Evolutionary conservation across 305 asterid species (phyloP).

Genomic region (Striga hermonthica): DNA sequence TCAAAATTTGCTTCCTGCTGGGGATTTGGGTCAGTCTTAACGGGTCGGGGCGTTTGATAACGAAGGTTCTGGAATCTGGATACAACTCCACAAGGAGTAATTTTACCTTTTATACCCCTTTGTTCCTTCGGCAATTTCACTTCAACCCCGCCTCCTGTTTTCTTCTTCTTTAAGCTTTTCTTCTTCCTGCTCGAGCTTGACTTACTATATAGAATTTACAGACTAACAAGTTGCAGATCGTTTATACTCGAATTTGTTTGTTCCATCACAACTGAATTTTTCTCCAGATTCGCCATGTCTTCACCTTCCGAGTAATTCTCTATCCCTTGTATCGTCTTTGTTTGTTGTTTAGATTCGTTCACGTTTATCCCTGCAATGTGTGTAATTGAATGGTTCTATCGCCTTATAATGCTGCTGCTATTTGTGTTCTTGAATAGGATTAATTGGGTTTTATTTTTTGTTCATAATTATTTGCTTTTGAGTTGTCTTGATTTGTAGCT

Average conservation of each 20-base stretch:
- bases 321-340: constrained; percentile 9
- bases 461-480: background rate
- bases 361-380: background rate
- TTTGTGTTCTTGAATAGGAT: constrained; percentile 16
- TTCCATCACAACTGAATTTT: constrained; percentile 21
- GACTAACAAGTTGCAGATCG: background rate
- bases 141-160: too few species aligned
- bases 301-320: constrained; percentile 78
- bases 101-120: too few species aligned
- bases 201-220: too few species aligned
- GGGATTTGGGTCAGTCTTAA: too few species aligned
- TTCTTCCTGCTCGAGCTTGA: too few species aligned
- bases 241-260: background rate
- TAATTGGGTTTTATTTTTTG: constrained; percentile 19
- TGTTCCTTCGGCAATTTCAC: too few species aligned
- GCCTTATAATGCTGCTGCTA: constrained; percentile 18
- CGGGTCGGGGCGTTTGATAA: too few species aligned
- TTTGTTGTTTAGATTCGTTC: background rate
- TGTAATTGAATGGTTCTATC: background rate
- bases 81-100: too few species aligned
- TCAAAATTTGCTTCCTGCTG: too few species aligned
- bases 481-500: constrained; percentile 17
- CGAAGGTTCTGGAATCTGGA: too few species aligned
- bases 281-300: constrained; percentile 54
- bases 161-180: too few species aligned